Conservation (phyloP, 1,139 yeast species). For the Yamadazyma epiphylla region DNA sequence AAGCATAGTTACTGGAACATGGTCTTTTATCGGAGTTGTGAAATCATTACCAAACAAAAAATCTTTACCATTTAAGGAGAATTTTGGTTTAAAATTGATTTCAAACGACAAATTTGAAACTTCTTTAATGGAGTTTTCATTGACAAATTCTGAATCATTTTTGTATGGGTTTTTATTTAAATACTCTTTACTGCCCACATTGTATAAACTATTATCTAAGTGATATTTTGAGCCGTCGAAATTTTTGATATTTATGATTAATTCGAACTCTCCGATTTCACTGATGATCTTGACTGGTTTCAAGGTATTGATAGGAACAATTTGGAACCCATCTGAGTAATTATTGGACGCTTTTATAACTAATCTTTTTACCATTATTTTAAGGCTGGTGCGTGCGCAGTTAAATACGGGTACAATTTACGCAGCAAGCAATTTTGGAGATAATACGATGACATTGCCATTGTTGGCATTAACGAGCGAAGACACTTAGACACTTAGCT, state of each 20-base stretch:
- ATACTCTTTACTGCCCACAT: conserved; percentile 25
- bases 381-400: no score
- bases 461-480: no score
- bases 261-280: conserved; percentile 34
- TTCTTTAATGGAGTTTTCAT: conserved; percentile 5
- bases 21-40: conserved; percentile 53
- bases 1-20: conserved; percentile 49
- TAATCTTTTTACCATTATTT: conserved; percentile 30
- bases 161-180: conserved; percentile 20
- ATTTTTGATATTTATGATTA: conserved; percentile 38
- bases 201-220: conserved; percentile 28
- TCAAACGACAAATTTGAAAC: conserved; percentile 32
- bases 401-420: no score
- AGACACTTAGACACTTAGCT: no score
- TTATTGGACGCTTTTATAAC: conserved; percentile 30
- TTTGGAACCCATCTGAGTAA: conserved; percentile 21
- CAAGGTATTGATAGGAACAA: conserved; percentile 46
- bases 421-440: no score
- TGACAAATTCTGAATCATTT: conserved; percentile 8
- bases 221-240: conserved; percentile 47
- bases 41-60: conserved; percentile 70
- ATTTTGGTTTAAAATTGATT: conserved; percentile 37
- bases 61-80: conserved; percentile 45
- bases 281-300: conserved; percentile 32
- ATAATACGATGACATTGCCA: no score